A percentile compares a stretch with the other conserved stretches of the same genome.
Conservation (phyloP, 208 protist species). For the Tritrichomonas musculus region DNA sequence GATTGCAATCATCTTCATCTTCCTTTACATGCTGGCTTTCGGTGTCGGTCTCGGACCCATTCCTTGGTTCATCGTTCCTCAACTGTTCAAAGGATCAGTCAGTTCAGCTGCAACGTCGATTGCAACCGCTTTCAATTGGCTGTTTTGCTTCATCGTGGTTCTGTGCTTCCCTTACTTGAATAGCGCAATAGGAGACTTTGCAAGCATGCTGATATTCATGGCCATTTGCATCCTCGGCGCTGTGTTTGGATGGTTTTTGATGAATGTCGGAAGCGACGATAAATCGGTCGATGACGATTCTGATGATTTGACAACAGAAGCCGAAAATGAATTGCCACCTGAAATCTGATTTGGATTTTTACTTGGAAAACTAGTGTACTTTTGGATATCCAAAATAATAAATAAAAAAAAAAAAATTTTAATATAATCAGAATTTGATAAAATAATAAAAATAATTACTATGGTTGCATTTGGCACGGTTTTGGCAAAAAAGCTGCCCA, state of each 20-base stretch:
- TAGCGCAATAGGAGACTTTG: background rate
- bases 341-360: too few species aligned
- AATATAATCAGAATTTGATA: too few species aligned
- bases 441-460: too few species aligned
- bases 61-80: slow-evolving; percentile 29
- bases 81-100: background rate
- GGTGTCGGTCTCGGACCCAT: slow-evolving; percentile 30
- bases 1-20: background rate
- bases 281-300: too few species aligned
- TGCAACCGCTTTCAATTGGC: slow-evolving; percentile 23
- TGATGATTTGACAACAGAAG: too few species aligned
- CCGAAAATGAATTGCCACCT: too few species aligned
- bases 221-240: background rate
- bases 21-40: slow-evolving; percentile 1
- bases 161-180: background rate
- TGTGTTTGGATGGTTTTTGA: background rate
- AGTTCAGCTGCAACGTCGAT: slow-evolving; percentile 11
- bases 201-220: background rate
- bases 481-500: too few species aligned
- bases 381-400: too few species aligned
- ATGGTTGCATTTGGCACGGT: too few species aligned
- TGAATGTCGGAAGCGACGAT: too few species aligned
- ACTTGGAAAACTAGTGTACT: too few species aligned
- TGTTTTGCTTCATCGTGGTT: slow-evolving; percentile 11
- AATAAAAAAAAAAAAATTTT: too few species aligned